Percentiles rank a stretch among this genome's conserved stretches.
Conservation (phyloP, 805 yeast species). For the Candida maltosa region DNA sequence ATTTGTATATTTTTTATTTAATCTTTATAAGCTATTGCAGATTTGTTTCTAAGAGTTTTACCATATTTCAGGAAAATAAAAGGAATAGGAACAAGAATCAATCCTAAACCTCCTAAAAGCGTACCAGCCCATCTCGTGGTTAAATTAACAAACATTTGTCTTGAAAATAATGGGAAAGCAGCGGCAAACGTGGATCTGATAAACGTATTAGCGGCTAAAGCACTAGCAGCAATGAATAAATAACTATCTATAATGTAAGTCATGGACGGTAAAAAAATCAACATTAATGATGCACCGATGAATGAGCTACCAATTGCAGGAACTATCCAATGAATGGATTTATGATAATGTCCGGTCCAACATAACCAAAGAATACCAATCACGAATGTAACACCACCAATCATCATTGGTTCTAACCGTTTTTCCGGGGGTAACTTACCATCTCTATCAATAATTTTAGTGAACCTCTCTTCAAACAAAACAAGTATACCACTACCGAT, state of each 20-base stretch:
- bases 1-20: no score
- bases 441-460: conserved; percentile 44
- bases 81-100: conserved; percentile 55
- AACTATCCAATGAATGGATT: conserved; percentile 75
- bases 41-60: conserved; percentile 21
- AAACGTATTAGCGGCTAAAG: conserved; percentile 63
- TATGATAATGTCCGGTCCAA: conserved; percentile 80
- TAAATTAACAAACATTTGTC: conserved; percentile 47
- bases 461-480: conserved; percentile 53
- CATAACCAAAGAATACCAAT: conserved; percentile 82
- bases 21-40: conserved; percentile 29
- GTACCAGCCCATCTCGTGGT: conserved; percentile 55
- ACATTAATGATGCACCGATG: conserved; percentile 45
- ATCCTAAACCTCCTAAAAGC: conserved; percentile 50
- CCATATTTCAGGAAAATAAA: conserved; percentile 52
- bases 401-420: conserved; percentile 73
- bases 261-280: conserved; percentile 56
- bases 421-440: conserved; percentile 71
- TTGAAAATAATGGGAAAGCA: conserved; percentile 58
- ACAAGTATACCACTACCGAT: conserved; percentile 55
- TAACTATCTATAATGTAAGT: conserved; percentile 63
- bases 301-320: conserved; percentile 46
- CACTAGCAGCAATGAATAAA: conserved; percentile 57
- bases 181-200: conserved; percentile 59
- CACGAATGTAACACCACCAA: conserved; percentile 69